phyloP scores from a whole-genome alignment of 768 basidiomycete genomes.

The Obba rivulosa region DNA sequence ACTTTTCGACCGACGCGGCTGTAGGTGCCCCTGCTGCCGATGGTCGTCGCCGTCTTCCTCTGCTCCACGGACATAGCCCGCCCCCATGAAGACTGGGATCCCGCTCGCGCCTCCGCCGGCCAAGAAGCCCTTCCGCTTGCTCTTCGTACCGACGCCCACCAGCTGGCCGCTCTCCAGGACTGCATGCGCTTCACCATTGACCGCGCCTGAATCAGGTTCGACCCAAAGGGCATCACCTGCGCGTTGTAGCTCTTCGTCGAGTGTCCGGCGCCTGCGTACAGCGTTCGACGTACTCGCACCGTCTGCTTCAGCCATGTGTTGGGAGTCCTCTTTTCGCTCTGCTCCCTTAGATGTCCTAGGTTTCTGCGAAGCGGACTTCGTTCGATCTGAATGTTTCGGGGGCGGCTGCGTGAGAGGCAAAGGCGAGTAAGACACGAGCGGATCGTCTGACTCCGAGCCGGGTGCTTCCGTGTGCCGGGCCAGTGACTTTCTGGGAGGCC shows the following conservation, averaged over 20 bases:
- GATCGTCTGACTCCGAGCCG: conserved; percentile 14
- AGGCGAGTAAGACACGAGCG: background rate
- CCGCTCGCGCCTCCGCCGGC: conserved; percentile 76
- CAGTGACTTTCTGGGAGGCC: too few relatives aligned
- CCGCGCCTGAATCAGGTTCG: conserved; percentile 6
- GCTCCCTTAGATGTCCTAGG: too few relatives aligned
- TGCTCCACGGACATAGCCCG: conserved; percentile 59
- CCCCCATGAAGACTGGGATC: conserved; percentile 63
- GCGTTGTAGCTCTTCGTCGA: conserved; percentile 61
- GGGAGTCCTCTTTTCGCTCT: too few relatives aligned
- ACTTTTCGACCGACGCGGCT: background rate
- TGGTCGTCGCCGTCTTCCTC: conserved; percentile 14
- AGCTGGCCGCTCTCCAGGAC: conserved; percentile 44
- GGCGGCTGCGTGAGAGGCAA: background rate
- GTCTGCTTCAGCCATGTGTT: background rate
- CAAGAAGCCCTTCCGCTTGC: conserved; percentile 54
- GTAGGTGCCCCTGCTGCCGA: background rate
- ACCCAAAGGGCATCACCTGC: conserved; percentile 31
- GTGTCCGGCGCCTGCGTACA: conserved; percentile 41
- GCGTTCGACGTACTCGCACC: conserved; percentile 14
- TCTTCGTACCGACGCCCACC: conserved; percentile 49
- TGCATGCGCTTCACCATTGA: conserved; percentile 28
- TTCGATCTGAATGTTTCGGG: too few relatives aligned
- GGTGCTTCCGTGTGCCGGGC: too few relatives aligned
- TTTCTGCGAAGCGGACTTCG: too few relatives aligned